Percentiles rank a stretch among this genome's conserved stretches.
phyloP scores from a whole-genome alignment of 1,284 basidiomycete genomes.

The Jaminaea rosea region DNA sequence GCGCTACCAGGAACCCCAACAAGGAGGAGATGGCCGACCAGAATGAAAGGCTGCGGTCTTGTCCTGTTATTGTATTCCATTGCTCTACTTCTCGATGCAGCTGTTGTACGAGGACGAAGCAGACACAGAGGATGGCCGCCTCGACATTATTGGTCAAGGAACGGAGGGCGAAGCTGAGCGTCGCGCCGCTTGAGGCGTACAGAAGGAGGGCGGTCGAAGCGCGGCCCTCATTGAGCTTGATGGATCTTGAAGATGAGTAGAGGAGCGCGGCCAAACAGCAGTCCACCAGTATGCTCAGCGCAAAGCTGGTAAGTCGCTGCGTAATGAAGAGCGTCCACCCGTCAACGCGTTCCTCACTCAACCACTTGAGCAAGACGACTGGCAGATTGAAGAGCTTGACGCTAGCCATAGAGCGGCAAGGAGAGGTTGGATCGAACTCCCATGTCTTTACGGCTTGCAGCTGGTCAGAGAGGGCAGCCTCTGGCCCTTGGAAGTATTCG shows the following conservation, averaged over 20 bases:
- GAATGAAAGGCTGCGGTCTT: no score
- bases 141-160: no score
- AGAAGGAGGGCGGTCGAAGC: slow-evolving; percentile 40
- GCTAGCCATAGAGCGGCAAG: slow-evolving; percentile 29
- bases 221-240: neutral
- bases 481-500: slow-evolving; percentile 47
- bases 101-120: no score
- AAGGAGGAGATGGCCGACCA: neutral
- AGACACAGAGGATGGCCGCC: no score
- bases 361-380: neutral
- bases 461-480: slow-evolving; percentile 21
- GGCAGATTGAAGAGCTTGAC: slow-evolving; percentile 3
- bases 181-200: no score
- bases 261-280: neutral
- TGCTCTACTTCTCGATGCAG: no score
- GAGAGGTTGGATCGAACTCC: slow-evolving; percentile 22
- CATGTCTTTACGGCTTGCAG: slow-evolving; percentile 13
- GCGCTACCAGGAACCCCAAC: slow-evolving; percentile 9
- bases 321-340: slow-evolving; percentile 23
- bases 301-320: slow-evolving; percentile 17
- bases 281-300: neutral
- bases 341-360: no score
- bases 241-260: no score
- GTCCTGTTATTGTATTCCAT: no score
- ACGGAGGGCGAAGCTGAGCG: no score